phyloP scores from a whole-genome alignment of 2,329 filamentous ascomycete genomes.

The Clonostachys rosea region DNA sequence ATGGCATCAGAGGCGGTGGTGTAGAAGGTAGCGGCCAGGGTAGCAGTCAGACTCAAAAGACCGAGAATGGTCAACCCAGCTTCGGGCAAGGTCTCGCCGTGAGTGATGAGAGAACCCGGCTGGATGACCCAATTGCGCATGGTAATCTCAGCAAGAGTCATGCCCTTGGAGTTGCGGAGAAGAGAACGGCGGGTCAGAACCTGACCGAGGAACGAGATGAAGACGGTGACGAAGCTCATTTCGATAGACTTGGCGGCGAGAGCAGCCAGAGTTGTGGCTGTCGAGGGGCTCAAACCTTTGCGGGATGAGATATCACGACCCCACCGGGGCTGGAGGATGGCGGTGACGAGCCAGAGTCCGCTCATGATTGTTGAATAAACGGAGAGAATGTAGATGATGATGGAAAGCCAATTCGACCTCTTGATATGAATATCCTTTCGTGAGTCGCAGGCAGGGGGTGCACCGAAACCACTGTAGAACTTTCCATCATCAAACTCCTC shows the following conservation, averaged over 20 bases:
- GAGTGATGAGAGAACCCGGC: constrained; percentile 68
- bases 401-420: constrained; percentile 40
- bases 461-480: constrained; percentile 23
- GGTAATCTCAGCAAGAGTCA: constrained; percentile 71
- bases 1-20: constrained; percentile 73
- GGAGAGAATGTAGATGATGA: constrained; percentile 41
- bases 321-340: constrained; percentile 58
- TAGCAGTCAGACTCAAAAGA: constrained; percentile 56
- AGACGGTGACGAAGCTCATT: constrained; percentile 71
- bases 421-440: constrained; percentile 19
- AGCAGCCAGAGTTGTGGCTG: constrained; percentile 63
- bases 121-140: constrained; percentile 74
- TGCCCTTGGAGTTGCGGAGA: constrained; percentile 52
- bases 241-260: constrained; percentile 74
- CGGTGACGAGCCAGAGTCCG: constrained; percentile 61
- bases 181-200: constrained; percentile 67
- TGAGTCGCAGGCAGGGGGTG: constrained; percentile 25
- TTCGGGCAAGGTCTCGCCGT: constrained; percentile 60
- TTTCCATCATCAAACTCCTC: constrained; percentile 13
- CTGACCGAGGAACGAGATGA: constrained; percentile 72
- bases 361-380: constrained; percentile 61
- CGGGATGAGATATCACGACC: constrained; percentile 50
- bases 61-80: constrained; percentile 62
- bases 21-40: constrained; percentile 66
- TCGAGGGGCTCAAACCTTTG: constrained; percentile 52